Evolutionary conservation across 148 eudicot species (phyloP), one percentile per base, ranked within the genome.

Genomic region (Camellia granthamiana): DNA sequence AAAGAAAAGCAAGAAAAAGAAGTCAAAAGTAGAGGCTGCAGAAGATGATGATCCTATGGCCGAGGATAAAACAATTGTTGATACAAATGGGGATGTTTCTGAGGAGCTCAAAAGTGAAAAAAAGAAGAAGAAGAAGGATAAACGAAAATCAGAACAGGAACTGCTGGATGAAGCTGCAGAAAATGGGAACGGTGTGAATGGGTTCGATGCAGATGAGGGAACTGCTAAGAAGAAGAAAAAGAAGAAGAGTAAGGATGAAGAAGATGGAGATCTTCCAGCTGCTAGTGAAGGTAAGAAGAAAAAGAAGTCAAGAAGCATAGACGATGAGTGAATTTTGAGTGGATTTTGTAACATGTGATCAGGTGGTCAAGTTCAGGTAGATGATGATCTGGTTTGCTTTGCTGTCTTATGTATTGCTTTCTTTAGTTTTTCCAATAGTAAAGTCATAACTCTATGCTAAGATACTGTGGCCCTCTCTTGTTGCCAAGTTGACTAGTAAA

Each of bases 1-100:
- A 52, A 93, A 91, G 84, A 93, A 91, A 87, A 91, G 93, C 90
- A 91, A 88, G 91, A 91, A 92, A 80, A 90, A 89, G 91, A 92
- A 90, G 83, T 86, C 89, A 1, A 88, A 88, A 85, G 83, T 55
- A 61, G 87, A 82, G 42, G 77, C 78, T 67, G 83, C 56, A 3
- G 84, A 76, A 69, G 81, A 81, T 42, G 80, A 44, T 9, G 87
- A 82, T 43, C 51, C 73, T 10, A 52, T 80, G 79, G 81, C 59
- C n/a, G 87, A 81, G 23, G 86, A 86, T 41, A 76, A 77, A 30
- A 79, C 88, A 3, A 49, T 69, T 46, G 81, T 80, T 68, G 86
- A 16, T 73, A 54, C 84, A 43, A 85, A 92, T 75, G 93, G 85
- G 9, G 87, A 81, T 76, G 91, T 55, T 63, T 47, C 81, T 2